A percentile compares a stretch with the other conserved stretches of the same genome.
Conservation (phyloP, 2,329 filamentous ascomycete genomes). For the Cryoendolithus antarcticus region DNA sequence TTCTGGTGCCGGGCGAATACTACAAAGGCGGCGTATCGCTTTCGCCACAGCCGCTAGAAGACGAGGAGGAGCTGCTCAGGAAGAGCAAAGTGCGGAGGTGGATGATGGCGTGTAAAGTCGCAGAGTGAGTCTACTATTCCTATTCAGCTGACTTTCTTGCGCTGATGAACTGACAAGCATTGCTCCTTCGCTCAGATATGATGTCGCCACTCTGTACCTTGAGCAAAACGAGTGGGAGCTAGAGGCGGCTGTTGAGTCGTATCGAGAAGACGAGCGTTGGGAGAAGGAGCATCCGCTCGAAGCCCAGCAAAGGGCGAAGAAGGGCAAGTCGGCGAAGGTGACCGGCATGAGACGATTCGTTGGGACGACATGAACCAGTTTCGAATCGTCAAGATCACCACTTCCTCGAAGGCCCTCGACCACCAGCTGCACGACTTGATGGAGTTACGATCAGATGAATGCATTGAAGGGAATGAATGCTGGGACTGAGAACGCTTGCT, state of each 20-base stretch:
- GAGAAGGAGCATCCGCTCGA: conserved; percentile 54
- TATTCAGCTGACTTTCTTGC: too few relatives aligned
- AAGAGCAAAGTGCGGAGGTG: conserved; percentile 61
- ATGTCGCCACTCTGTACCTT: conserved; percentile 63
- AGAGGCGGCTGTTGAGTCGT: conserved; percentile 50
- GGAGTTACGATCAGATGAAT: too few relatives aligned
- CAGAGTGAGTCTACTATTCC: conserved; percentile 44
- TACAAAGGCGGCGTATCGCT: conserved; percentile 57
- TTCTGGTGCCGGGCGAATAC: conserved; percentile 59
- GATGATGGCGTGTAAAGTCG: conserved; percentile 68
- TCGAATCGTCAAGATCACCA: too few relatives aligned
- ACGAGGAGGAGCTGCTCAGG: conserved; percentile 59
- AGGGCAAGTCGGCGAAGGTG: conserved; percentile 22
- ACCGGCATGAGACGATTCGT: conserved; percentile 26
- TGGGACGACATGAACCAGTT: conserved; percentile 6
- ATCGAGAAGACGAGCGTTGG: conserved; percentile 62
- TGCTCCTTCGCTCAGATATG: conserved; percentile 37
- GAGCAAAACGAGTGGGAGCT: conserved; percentile 58
- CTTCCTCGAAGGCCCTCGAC: too few relatives aligned
- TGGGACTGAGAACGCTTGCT: too few relatives aligned
- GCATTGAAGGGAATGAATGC: too few relatives aligned
- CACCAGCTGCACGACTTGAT: too few relatives aligned
- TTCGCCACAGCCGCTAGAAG: conserved; percentile 58
- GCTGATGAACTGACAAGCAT: conserved; percentile 28
- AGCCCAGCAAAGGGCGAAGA: conserved; percentile 34